Conservation (phyloP, 2,329 filamentous ascomycete genomes). For the Aureobasidium musti region DNA sequence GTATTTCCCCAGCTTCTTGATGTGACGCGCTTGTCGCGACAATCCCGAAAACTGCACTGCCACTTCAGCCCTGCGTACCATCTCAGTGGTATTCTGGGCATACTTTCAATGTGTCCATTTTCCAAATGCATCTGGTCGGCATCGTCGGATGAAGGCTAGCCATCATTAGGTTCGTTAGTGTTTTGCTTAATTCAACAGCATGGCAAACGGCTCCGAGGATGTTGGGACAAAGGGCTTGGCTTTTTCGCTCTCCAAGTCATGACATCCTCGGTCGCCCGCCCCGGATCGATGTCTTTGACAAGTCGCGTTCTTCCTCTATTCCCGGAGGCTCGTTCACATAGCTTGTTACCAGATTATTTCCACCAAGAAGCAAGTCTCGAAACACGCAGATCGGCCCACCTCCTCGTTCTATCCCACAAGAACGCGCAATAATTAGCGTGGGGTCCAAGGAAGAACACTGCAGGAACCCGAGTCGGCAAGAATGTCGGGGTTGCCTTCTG, state of each 20-base stretch:
- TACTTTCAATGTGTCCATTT: background rate
- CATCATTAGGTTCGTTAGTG: slow-evolving; percentile 21
- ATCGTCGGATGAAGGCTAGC: background rate
- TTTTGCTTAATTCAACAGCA: slow-evolving; percentile 25
- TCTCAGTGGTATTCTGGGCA: background rate
- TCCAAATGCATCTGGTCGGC: background rate
- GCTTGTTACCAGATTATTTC: slow-evolving; percentile 20
- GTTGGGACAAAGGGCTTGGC: slow-evolving; percentile 27
- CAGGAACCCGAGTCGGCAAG: slow-evolving; percentile 18
- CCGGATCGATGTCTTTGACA: slow-evolving; percentile 12
- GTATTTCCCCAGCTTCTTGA: slow-evolving; percentile 6
- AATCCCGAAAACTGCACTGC: background rate
- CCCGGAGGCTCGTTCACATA: slow-evolving; percentile 5
- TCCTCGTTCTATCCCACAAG: slow-evolving; percentile 4
- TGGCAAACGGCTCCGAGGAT: slow-evolving; percentile 7
- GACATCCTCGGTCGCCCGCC: slow-evolving; percentile 24
- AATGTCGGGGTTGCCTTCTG: slow-evolving; percentile 22
- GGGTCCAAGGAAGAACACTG: slow-evolving; percentile 3
- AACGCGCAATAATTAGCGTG: slow-evolving; percentile 11
- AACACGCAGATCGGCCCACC: slow-evolving; percentile 11
- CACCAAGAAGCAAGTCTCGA: slow-evolving; percentile 17
- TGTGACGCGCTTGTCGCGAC: background rate
- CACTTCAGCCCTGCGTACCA: background rate
- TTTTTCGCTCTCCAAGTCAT: slow-evolving; percentile 16
- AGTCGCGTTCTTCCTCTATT: slow-evolving; percentile 22